Evolutionary conservation across 805 yeast species (phyloP), one percentile per base, ranked within the genome.

Genomic region (Candida alai): DNA sequence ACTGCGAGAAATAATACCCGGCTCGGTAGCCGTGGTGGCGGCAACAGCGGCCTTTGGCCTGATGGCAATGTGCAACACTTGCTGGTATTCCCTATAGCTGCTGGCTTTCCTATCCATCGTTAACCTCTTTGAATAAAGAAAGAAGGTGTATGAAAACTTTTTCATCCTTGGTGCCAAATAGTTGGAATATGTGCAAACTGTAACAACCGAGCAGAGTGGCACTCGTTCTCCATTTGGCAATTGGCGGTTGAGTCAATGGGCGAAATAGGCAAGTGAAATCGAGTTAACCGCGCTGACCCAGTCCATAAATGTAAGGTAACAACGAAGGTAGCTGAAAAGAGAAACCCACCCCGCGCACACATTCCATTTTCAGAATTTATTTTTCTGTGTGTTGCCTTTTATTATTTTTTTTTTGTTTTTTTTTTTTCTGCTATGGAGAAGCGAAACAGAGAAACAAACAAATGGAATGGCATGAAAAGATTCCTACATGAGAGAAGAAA

Each of bases 41-140:
- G 32, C 19, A 11, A 22, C 32, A 12, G 36, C 32, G 14, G 35
- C 18, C 21, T 41, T 45, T 18, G 61, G 46, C 33, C 45, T 48
- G 28, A 45, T 40, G 5, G 56, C 43, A 26, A 62, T 49, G 36
- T 55, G 51, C 30, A 62, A 41, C 28, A 63, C 65, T 42, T 63
- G 63, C 45, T 63, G 69, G 34, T 61, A 63, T 17, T 45, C 39
- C 40, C 57, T 63, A 49, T 63, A 63, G 40, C 45, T 52, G 46
- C 58, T 47, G 45, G 39, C 40, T 17, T 37, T 24, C 11, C 21
- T 24, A 6, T 24, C 10, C 14, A 17, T n/a, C n/a, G n/a, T n/a
- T n/a, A n/a, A n/a, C n/a, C n/a, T n/a, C n/a, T n/a, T n/a, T n/a
- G n/a, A n/a, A n/a, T n/a, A 14, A 27, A 6, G 30, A 27, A 27